Conservation (phyloP, 495 filamentous ascomycete species). For the Hypomontagnella monticulosa region DNA sequence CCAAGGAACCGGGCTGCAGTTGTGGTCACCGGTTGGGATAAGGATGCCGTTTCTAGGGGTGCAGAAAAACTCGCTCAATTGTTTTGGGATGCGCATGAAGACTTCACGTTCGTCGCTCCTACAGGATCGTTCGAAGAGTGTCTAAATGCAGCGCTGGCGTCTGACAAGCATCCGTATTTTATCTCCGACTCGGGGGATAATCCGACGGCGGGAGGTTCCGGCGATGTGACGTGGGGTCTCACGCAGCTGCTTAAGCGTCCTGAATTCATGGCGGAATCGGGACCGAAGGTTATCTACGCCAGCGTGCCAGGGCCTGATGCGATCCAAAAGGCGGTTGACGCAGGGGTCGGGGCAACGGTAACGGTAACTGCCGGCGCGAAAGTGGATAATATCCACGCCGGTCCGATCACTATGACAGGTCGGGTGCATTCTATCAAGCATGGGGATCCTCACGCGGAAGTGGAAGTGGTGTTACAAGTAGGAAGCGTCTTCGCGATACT, state of each 20-base stretch:
- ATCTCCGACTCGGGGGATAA: conserved; percentile 69
- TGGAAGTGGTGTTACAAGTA: conserved; percentile 63
- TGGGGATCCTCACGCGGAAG: conserved; percentile 59
- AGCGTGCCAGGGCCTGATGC: conserved; percentile 64
- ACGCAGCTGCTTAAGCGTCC: conserved; percentile 57
- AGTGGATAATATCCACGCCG: conserved; percentile 62
- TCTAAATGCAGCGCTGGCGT: conserved; percentile 57
- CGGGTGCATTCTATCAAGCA: conserved; percentile 62
- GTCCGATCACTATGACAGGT: conserved; percentile 64
- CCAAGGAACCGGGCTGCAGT: conserved; percentile 63
- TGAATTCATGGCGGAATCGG: conserved; percentile 54
- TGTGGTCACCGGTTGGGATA: conserved; percentile 63
- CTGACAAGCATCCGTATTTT: conserved; percentile 61
- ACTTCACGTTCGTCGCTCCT: conserved; percentile 65
- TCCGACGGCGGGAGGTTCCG: conserved; percentile 65
- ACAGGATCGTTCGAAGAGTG: conserved; percentile 62
- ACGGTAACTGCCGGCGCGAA: conserved; percentile 66
- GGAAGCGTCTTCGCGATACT: conserved; percentile 65
- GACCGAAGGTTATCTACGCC: conserved; percentile 63
- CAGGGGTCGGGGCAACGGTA: conserved; percentile 60
- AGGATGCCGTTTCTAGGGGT: conserved; percentile 45
- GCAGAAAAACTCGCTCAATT: conserved; percentile 58
- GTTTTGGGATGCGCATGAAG: conserved; percentile 60
- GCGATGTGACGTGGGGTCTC: conserved; percentile 66
- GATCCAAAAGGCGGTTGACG: conserved; percentile 54